Base-by-base conservation (phyloP, 1,284 basidiomycete genomes). In the Stygiomarasmius scandens region DNA sequence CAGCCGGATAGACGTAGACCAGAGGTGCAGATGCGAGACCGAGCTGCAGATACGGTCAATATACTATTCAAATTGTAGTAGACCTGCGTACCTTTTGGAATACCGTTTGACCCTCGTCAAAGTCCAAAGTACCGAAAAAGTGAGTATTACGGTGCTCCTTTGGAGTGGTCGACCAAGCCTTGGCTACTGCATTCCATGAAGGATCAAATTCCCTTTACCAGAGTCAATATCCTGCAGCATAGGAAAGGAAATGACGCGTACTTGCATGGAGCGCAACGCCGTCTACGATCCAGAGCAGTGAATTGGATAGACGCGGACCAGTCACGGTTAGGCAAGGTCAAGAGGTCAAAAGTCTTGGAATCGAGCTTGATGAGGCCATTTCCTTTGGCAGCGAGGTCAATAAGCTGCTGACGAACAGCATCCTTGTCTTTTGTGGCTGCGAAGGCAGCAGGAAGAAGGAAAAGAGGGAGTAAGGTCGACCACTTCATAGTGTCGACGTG, bases 41-140 rank as follows among this genome's bases (percentile, higher is more conserved):
- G 63, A 76, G 73, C 76, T 79, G 58, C 20, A 29, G 61, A n/a
- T 27, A 34, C 55, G 52, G 47, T 48, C 20, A 43, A n/a, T 20
- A 49, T 29, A 41, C 27, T n/a, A 25, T 48, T 44, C 10, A 46
- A 6, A 22, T 23, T 45, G 14, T 9, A 41, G 5, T 4, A 22
- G 66, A 20, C 29, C 16, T 19, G 20, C 73, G 52, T 60, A 92
- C 93, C 77, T 86, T 87, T 74, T 91, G 86, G 75, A 95, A 98
- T 36, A 94, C 80, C 2, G 76, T 73, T 56, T 85, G 82, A 2
- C 84, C 88, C 43, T 91, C 80, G 62, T 89, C 84, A 69, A 96
- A 97, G 72, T 98, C 95, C 36, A 94, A 75, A n/a, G 86, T 88
- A 12, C 87, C 95, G 68, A 97, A 98, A 82, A 97, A 95, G 71